Evolutionary conservation across 1,284 basidiomycete genomes (phyloP).

Genomic region (Phenoliferia sp.): DNA sequence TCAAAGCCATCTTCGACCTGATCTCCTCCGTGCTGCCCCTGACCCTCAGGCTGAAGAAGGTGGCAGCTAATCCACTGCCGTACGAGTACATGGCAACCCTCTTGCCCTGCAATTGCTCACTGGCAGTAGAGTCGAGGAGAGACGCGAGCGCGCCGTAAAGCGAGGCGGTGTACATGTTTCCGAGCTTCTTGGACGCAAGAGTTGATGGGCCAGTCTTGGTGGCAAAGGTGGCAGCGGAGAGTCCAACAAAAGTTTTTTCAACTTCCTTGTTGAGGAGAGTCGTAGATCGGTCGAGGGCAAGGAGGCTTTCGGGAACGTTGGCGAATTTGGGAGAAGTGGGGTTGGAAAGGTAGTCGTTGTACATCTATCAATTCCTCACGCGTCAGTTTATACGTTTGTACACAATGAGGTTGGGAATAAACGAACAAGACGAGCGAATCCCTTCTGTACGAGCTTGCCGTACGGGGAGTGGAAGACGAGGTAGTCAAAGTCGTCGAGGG

Average conservation of each 20-base stretch:
- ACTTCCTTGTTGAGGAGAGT: conserved; percentile 87
- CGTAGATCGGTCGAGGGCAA: conserved; percentile 61
- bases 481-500: conserved; percentile 45
- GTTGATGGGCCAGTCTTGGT: conserved; percentile 68
- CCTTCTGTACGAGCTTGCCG: conserved; percentile 97
- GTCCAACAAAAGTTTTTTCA: conserved; percentile 83
- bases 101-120: conserved; percentile 66
- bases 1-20: conserved; percentile 74
- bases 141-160: conserved; percentile 90
- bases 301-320: conserved; percentile 66
- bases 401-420: background rate
- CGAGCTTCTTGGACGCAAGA: conserved; percentile 77
- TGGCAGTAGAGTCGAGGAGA: conserved; percentile 64
- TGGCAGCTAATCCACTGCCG: conserved; percentile 85
- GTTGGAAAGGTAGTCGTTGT: conserved; percentile 84
- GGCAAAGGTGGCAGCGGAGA: conserved; percentile 67
- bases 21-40: conserved; percentile 81
- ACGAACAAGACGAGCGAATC: conserved; percentile 73
- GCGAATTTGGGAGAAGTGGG: conserved; percentile 70
- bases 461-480: conserved; percentile 64
- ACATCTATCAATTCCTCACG: conserved; percentile 47
- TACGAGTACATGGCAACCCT: conserved; percentile 89
- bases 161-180: conserved; percentile 99
- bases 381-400: background rate
- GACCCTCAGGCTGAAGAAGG: conserved; percentile 81